phyloP scores from a whole-genome alignment of 2,329 filamentous ascomycete genomes.

The Aspergillus neotritici region DNA sequence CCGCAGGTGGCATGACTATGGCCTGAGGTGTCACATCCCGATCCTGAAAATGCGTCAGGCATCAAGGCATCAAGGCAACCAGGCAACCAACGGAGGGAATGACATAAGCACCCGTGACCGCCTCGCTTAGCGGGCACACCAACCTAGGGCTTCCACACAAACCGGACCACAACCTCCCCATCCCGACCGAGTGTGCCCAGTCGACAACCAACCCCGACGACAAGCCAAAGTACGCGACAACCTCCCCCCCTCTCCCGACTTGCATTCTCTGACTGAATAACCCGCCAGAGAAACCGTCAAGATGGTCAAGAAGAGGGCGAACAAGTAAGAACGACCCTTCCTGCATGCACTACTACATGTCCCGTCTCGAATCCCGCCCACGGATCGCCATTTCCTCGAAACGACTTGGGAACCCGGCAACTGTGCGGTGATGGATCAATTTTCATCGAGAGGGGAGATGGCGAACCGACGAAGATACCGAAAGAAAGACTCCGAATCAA shows the following conservation, averaged over 20 bases:
- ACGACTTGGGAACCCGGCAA: too few species aligned
- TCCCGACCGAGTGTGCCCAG: conserved; percentile 29
- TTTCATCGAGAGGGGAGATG: too few species aligned
- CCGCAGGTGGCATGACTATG: conserved; percentile 6
- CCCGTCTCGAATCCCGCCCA: conserved; percentile 19
- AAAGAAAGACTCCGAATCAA: too few species aligned
- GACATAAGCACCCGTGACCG: conserved; percentile 32
- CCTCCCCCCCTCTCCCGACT: conserved; percentile 18
- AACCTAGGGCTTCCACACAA: conserved; percentile 35
- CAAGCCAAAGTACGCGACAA: conserved; percentile 35
- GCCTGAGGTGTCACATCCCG: neutral
- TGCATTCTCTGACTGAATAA: conserved; percentile 25
- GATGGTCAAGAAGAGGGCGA: conserved; percentile 72
- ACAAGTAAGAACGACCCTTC: conserved; percentile 54
- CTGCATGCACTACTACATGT: conserved; percentile 25
- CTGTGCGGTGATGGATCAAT: too few species aligned
- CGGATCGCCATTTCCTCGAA: neutral
- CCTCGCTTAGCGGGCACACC: conserved; percentile 35
- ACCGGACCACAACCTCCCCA: conserved; percentile 26
- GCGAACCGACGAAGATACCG: too few species aligned
- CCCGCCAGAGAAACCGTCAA: conserved; percentile 47
- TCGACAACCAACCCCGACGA: conserved; percentile 34
- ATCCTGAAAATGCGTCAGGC: conserved; percentile 10
- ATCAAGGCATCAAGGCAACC: too few species aligned
- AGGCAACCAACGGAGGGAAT: conserved; percentile 23